Conservation (phyloP, 2,329 filamentous ascomycete genomes). For the Fusarium sp. region DNA sequence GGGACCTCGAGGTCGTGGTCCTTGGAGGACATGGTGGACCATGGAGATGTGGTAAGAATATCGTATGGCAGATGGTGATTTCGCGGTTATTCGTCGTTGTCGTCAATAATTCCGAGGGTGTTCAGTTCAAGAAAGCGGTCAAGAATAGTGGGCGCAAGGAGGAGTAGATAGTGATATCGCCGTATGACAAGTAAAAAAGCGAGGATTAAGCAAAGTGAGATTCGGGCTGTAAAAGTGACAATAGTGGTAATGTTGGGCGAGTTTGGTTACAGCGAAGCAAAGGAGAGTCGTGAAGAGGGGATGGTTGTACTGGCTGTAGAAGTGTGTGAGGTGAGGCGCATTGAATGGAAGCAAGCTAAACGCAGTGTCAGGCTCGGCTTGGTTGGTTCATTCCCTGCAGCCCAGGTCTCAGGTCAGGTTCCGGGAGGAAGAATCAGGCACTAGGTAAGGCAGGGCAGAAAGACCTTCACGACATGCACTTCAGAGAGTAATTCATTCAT, state of each 20-base stretch:
- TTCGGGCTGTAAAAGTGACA: constrained; percentile 8
- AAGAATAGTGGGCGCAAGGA: constrained; percentile 24
- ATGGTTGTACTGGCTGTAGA: constrained; percentile 27
- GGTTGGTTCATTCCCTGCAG: constrained; percentile 28
- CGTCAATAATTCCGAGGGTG: constrained; percentile 16
- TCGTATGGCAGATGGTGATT: constrained; percentile 3
- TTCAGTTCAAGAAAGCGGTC: constrained; percentile 19
- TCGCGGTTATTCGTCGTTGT: constrained; percentile 13
- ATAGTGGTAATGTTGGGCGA: constrained; percentile 10
- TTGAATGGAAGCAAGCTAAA: constrained; percentile 18
- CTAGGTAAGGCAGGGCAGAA: constrained; percentile 35
- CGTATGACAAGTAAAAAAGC: background rate
- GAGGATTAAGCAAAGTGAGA: constrained; percentile 1
- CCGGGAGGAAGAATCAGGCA: constrained; percentile 20
- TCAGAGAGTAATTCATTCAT: background rate
- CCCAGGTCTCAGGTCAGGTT: constrained; percentile 30
- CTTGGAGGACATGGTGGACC: constrained; percentile 52
- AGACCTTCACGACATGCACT: constrained; percentile 1
- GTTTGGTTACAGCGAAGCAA: constrained; percentile 13
- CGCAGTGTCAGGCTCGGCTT: constrained; percentile 32
- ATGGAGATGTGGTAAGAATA: constrained; percentile 34
- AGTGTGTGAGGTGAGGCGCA: constrained; percentile 26
- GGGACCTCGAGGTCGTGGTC: constrained; percentile 53
- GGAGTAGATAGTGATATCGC: background rate
- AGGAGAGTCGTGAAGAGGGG: constrained; percentile 32